phyloP scores from a whole-genome alignment of 148 eudicot genomes.

The Gaultheria prostrata region DNA sequence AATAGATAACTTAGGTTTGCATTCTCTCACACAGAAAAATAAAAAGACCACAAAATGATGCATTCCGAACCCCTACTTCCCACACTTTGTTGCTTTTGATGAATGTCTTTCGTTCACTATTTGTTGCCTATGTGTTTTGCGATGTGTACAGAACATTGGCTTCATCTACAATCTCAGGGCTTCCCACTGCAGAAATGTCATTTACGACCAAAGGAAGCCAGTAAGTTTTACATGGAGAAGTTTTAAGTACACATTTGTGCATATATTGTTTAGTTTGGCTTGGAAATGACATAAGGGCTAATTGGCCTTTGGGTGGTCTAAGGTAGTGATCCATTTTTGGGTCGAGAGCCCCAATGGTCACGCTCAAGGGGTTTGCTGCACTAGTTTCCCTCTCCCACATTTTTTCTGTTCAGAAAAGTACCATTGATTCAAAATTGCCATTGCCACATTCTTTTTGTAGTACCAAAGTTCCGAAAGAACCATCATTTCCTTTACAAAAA shows the following conservation, averaged over 20 bases:
- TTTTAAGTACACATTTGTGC: not conserved
- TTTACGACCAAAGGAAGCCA: constrained; percentile 25
- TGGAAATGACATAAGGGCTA: no score
- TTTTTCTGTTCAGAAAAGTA: no score
- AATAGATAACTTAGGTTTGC: not conserved
- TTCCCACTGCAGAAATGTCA: constrained; percentile 29
- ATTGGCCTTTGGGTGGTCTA: no score
- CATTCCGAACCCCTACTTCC: not conserved
- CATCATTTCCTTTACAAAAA: not conserved
- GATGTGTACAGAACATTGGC: constrained; percentile 23
- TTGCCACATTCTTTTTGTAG: not conserved
- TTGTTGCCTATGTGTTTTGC: not conserved
- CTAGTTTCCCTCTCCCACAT: no score
- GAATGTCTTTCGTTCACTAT: not conserved
- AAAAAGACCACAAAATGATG: not conserved
- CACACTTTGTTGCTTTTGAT: not conserved
- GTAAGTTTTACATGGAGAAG: constrained; percentile 18
- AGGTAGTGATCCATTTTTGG: no score
- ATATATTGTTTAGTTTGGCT: not conserved
- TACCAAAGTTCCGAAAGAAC: not conserved
- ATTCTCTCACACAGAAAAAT: not conserved
- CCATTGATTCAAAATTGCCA: not conserved
- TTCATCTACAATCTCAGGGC: constrained; percentile 34
- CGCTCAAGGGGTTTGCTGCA: no score
- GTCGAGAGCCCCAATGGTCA: no score